Conservation (phyloP, 441 rosid species). For the Syzygium syzygioides region DNA sequence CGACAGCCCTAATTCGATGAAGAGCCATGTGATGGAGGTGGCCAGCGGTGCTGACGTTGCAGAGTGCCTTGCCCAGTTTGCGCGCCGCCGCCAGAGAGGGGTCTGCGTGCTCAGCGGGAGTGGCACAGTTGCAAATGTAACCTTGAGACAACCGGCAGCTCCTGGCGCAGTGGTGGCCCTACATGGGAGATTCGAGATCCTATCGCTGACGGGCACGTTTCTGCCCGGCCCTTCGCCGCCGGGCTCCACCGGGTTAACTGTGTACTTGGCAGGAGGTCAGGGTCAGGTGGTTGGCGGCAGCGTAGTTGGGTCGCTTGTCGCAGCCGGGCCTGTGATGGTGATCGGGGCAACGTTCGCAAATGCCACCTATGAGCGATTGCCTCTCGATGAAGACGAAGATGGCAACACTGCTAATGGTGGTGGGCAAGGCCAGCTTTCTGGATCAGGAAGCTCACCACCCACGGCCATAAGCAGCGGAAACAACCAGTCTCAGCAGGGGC, state of each 20-base stretch:
- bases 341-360: constrained; percentile 82
- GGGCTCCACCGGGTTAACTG: constrained; percentile 75
- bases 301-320: constrained; percentile 62
- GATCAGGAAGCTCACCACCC: constrained; percentile 25
- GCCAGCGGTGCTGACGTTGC: constrained; percentile 68
- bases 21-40: constrained; percentile 84
- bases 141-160: constrained; percentile 74
- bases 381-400: constrained; percentile 66
- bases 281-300: constrained; percentile 89
- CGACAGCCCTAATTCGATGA: constrained; percentile 84
- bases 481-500: neutral
- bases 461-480: constrained; percentile 30
- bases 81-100: constrained; percentile 70
- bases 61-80: constrained; percentile 65
- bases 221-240: constrained; percentile 89
- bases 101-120: constrained; percentile 81
- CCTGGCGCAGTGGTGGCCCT: constrained; percentile 72
- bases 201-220: constrained; percentile 73
- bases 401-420: constrained; percentile 12
- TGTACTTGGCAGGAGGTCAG: constrained; percentile 75
- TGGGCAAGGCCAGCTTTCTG: neutral
- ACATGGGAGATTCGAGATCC: constrained; percentile 80
- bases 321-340: constrained; percentile 82
- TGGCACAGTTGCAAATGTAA: constrained; percentile 79
- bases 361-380: constrained; percentile 79